Evolutionary conservation across 805 yeast species (phyloP).

Genomic region (Jamesozyma gamospora): DNA sequence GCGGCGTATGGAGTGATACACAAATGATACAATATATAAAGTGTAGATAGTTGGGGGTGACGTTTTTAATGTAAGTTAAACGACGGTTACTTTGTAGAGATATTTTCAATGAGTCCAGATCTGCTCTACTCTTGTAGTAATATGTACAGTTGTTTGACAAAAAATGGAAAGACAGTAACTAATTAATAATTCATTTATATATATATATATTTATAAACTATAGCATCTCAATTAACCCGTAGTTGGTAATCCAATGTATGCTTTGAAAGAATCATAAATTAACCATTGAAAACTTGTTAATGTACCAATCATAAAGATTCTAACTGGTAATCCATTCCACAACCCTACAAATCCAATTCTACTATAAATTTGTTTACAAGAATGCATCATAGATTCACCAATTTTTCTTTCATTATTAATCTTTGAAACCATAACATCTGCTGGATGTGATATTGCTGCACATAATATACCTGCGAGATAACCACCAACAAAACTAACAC

Average conservation of each 20-base stretch:
- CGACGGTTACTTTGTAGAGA: too few species aligned
- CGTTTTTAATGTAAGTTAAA: too few species aligned
- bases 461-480: slow-evolving; percentile 96
- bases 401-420: slow-evolving; percentile 58
- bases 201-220: too few species aligned
- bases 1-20: too few species aligned
- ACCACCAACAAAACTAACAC: slow-evolving; percentile 91
- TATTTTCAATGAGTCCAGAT: too few species aligned
- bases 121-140: too few species aligned
- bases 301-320: slow-evolving; percentile 96
- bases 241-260: slow-evolving; percentile 89
- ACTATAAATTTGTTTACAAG: slow-evolving; percentile 60
- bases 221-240: slow-evolving; percentile 69
- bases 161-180: too few species aligned
- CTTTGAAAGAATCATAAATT: slow-evolving; percentile 91
- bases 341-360: slow-evolving; percentile 83
- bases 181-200: too few species aligned
- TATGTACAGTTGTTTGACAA: too few species aligned
- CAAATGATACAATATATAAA: too few species aligned
- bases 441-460: slow-evolving; percentile 94
- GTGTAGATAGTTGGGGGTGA: too few species aligned
- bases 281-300: slow-evolving; percentile 96
- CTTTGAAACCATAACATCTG: slow-evolving; percentile 97
- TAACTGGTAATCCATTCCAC: slow-evolving; percentile 91
- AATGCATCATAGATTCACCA: slow-evolving; percentile 59